These are phyloP conservation scores for Brassica rapa DNA, from an alignment of 345 rosid genomes.

Conservation along the genomic window DNA sequence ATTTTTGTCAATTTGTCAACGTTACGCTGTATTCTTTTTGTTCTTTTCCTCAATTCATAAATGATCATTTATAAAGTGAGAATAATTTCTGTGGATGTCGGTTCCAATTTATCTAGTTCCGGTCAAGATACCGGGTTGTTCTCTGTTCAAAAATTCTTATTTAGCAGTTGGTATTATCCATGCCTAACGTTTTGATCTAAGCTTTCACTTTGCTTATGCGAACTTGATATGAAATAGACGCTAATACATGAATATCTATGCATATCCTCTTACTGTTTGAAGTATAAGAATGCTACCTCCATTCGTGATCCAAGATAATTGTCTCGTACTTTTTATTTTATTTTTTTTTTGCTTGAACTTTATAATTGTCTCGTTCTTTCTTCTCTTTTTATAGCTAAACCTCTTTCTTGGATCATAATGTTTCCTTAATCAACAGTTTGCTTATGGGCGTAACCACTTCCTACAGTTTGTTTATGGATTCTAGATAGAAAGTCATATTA, in stretches of 20 bases:
- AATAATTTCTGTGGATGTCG: neutral
- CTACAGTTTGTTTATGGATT: neutral
- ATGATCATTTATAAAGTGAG: neutral
- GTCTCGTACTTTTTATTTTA: neutral
- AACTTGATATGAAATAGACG: neutral
- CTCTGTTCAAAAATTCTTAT: neutral
- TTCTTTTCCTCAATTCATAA: conserved; percentile 5
- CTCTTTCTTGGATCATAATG: neutral
- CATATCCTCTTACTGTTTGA: neutral
- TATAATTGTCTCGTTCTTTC: neutral
- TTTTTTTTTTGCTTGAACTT: no score
- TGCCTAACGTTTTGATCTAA: neutral
- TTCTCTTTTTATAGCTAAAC: neutral
- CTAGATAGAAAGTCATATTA: neutral
- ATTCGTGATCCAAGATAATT: neutral
- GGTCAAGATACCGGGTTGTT: neutral
- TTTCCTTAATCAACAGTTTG: neutral
- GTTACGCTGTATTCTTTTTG: conserved; percentile 2
- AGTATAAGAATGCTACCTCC: neutral
- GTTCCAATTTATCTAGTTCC: neutral
- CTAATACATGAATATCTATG: neutral
- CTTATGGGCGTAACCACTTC: neutral
- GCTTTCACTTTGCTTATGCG: neutral
- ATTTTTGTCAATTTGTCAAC: conserved; percentile 1
- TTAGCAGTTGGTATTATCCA: neutral